These are phyloP conservation scores for Sclerotinia borealis DNA, from an alignment of 2,329 filamentous ascomycete genomes.

Conservation along the genomic window DNA sequence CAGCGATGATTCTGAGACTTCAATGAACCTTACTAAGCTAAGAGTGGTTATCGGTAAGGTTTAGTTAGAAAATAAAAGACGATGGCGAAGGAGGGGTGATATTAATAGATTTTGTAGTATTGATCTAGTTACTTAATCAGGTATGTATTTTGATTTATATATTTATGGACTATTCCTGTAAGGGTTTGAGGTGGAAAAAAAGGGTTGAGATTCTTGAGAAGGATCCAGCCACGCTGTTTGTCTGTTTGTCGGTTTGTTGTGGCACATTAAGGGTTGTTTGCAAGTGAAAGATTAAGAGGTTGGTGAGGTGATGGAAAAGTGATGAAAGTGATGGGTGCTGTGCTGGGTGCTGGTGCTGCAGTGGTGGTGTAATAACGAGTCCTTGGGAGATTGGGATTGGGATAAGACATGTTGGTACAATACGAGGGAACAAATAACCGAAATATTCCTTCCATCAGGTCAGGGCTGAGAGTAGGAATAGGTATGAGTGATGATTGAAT, in stretches of 20 bases:
- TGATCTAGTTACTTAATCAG: too few relatives aligned
- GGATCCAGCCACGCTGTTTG: too few relatives aligned
- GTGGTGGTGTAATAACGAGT: background rate
- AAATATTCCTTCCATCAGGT: background rate
- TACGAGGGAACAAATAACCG: background rate
- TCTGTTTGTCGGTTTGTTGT: too few relatives aligned
- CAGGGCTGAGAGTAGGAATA: background rate
- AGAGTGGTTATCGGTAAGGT: background rate
- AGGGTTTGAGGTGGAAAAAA: too few relatives aligned
- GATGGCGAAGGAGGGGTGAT: background rate
- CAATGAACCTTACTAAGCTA: background rate
- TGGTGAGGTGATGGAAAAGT: background rate
- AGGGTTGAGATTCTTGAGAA: too few relatives aligned
- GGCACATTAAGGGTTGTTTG: background rate
- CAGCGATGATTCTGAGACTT: background rate
- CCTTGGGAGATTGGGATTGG: background rate
- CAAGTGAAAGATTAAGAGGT: background rate
- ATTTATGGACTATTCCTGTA: too few relatives aligned
- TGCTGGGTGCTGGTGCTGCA: too few relatives aligned
- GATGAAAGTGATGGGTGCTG: too few relatives aligned
- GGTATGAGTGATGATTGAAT: background rate
- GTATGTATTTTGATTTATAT: too few relatives aligned
- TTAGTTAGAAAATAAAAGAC: background rate
- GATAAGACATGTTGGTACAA: background rate
- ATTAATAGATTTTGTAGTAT: background rate